Evolutionary conservation across 1,284 basidiomycete species (phyloP), one percentile per base, ranked within the genome.

Genomic region (Butyriboletus regius): DNA sequence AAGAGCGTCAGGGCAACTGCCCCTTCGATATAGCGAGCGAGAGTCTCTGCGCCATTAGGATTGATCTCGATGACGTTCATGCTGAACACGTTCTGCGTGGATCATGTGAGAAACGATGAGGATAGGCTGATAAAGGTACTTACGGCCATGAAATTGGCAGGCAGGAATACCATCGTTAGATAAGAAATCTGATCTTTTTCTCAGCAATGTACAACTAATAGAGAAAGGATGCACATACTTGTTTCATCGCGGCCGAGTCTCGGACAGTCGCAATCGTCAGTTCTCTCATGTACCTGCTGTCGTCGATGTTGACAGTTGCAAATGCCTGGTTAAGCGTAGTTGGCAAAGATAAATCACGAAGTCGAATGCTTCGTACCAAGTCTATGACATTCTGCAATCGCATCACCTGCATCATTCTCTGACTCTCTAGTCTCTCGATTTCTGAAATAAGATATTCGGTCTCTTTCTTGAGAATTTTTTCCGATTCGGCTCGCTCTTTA

Each of bases 141-240:
- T 60, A 79, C 78, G 1, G 78, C 72, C 39, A 74, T 63, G 50
- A 81, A 75, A 12, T 72, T 73, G 4, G 75, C 74, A 4, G 79
- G 79, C 8, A 81, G 64, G 60, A 80, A 81, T 22, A 77, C 57
- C 75, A 79, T 80, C 0, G 78, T 78, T 2, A 81, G 62, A 51
- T 79, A 81, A 0, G 76, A 69, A 18, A 73, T 67, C 62, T 69
- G 26, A 20, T 14, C 14, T 5, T 5, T 28, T 5, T 18, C 2
- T 56, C 17, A 45, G 24, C 14, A 6, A 28, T 2, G 8, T 13
- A 6, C 15, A 14, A 6, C 34, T 1, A 15, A 13, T 4, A 15
- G 18, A 9, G 22, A 24, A 26, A 18, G 20, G 6, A 18, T 70
- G 67, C 47, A 51, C 43, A 26, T 48, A 67, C 68, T 50, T 78